phyloP scores from a whole-genome alignment of 1,284 basidiomycete genomes.

The Ceratobasidium papillatum region DNA sequence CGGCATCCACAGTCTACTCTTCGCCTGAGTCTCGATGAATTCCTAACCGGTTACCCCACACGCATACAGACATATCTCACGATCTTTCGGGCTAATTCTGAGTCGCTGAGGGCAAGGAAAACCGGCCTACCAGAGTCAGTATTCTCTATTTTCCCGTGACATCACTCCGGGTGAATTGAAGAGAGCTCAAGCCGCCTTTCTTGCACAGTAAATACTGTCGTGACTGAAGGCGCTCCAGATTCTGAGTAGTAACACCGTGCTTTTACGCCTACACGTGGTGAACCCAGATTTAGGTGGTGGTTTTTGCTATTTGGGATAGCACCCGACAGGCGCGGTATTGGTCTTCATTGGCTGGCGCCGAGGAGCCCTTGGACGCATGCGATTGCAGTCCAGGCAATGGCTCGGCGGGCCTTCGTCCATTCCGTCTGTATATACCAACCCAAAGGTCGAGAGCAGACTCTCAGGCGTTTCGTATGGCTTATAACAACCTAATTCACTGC shows the following conservation, averaged over 20 bases:
- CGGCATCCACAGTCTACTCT: neutral
- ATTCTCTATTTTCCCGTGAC: constrained; percentile 19
- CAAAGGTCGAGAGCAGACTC: neutral
- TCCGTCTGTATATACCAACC: neutral
- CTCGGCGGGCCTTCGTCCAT: constrained; percentile 9
- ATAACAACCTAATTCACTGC: neutral
- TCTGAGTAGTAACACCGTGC: neutral
- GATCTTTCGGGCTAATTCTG: neutral
- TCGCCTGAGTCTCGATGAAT: neutral
- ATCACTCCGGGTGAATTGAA: neutral
- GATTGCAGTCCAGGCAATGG: constrained; percentile 23
- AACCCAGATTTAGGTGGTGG: neutral
- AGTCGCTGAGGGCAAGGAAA: neutral
- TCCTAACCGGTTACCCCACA: neutral
- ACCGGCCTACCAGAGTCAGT: neutral
- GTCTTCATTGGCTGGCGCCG: neutral
- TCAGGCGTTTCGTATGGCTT: neutral
- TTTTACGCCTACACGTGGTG: neutral
- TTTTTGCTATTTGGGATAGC: neutral
- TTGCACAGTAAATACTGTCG: neutral
- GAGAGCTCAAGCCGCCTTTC: constrained; percentile 10
- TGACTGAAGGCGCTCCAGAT: neutral
- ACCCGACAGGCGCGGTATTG: neutral
- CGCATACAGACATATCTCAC: neutral
- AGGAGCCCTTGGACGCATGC: constrained; percentile 3